Percentiles rank a stretch among this genome's conserved stretches.
Conservation (phyloP, 306 rosid species). For the Quercus wislizeni region DNA sequence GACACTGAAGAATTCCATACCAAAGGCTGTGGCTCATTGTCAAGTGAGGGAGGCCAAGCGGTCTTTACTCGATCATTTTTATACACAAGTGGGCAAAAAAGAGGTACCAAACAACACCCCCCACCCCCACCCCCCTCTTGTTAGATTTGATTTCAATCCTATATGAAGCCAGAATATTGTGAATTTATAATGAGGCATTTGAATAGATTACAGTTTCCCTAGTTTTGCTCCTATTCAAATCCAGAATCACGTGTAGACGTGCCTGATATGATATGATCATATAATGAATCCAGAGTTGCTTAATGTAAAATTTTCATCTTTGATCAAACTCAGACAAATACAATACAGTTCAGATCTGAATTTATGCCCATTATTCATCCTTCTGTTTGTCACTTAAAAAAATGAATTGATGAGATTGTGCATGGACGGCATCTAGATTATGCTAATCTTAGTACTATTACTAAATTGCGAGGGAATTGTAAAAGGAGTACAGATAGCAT, state of each 20-base stretch:
- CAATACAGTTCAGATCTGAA: background rate
- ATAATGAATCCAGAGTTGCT: background rate
- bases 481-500: background rate
- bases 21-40: slow-evolving; percentile 55
- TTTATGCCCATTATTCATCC: background rate
- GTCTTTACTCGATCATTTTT: slow-evolving; percentile 45
- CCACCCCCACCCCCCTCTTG: background rate
- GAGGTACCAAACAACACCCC: slow-evolving; percentile 27
- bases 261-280: background rate
- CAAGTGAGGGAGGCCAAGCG: slow-evolving; percentile 58
- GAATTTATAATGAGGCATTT: background rate
- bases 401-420: background rate
- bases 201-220: background rate
- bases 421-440: background rate
- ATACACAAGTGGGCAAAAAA: slow-evolving; percentile 39
- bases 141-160: background rate
- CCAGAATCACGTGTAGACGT: background rate
- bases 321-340: background rate
- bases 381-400: background rate
- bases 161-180: background rate
- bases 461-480: background rate
- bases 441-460: background rate
- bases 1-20: slow-evolving; percentile 42
- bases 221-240: background rate
- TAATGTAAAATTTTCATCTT: background rate